Conservation (phyloP, 345 rosid species). For the Eucalyptus tenuipes region DNA sequence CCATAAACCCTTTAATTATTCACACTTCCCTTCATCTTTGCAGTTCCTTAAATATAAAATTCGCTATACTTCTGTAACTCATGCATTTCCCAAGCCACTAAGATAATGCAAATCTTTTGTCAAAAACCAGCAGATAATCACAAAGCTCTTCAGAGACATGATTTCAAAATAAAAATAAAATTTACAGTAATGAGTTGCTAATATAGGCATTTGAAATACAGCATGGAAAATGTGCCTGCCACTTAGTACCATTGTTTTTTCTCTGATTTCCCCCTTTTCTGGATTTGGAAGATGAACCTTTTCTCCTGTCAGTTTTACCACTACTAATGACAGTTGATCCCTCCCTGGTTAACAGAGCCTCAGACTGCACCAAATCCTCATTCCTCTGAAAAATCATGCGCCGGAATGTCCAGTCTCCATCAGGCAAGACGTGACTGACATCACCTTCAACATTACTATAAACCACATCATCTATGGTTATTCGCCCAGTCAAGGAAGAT, state of each 20-base stretch:
- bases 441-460: slow-evolving; percentile 49
- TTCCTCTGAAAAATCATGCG: slow-evolving; percentile 85
- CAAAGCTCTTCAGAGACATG: background rate
- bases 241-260: slow-evolving; percentile 33
- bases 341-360: slow-evolving; percentile 61
- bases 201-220: background rate
- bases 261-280: slow-evolving; percentile 28
- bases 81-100: background rate
- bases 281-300: slow-evolving; percentile 30
- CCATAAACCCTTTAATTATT: background rate
- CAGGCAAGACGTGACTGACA: slow-evolving; percentile 19
- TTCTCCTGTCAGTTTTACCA: slow-evolving; percentile 18
- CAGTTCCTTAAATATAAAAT: background rate
- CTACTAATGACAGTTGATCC: slow-evolving; percentile 10
- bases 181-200: background rate
- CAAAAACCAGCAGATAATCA: background rate
- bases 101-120: background rate
- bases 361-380: slow-evolving; percentile 81
- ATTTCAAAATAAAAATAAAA: background rate
- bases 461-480: slow-evolving; percentile 75
- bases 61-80: background rate
- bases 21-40: background rate
- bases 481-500: slow-evolving; percentile 59
- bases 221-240: background rate
- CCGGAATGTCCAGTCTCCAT: slow-evolving; percentile 43